phyloP scores from a whole-genome alignment of 257 asterid genomes.

The Anisodus acutangulus region DNA sequence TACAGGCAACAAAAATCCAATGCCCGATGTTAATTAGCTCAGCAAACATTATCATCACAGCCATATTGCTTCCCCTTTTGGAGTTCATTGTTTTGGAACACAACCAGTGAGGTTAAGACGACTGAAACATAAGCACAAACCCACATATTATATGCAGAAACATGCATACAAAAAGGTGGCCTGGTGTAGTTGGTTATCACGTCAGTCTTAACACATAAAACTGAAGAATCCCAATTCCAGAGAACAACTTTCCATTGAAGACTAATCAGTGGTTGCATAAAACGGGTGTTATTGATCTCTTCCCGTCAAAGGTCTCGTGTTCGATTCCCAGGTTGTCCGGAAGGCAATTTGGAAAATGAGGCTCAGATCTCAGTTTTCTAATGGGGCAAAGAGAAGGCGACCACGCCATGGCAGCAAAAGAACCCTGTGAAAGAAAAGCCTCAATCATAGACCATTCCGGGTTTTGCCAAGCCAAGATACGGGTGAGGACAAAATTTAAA shows the following conservation, averaged over 20 bases:
- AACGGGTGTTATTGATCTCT: not conserved
- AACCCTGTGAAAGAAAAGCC: conserved; percentile 7
- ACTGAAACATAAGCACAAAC: not conserved
- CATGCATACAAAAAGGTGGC: not conserved
- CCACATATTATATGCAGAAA: conserved; percentile 6
- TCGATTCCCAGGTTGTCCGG: not conserved
- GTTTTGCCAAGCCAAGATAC: conserved; percentile 7
- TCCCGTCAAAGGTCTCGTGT: not conserved
- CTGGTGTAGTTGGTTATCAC: conserved; percentile 81
- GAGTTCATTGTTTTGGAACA: not conserved
- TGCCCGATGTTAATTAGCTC: not conserved
- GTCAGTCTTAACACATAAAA: conserved; percentile 71
- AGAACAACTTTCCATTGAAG: not conserved
- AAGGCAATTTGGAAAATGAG: not conserved
- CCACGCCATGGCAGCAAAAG: conserved; percentile 32
- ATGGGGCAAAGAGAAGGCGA: conserved; percentile 22
- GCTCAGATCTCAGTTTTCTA: conserved; percentile 21
- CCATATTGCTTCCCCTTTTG: not conserved
- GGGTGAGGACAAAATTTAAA: not conserved
- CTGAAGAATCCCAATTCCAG: not conserved
- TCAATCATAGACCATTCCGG: not conserved
- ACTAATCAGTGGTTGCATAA: not conserved
- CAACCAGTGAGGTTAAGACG: not conserved
- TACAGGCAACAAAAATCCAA: not conserved
- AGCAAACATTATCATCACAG: conserved; percentile 6